Evolutionary conservation across 345 rosid species (phyloP).

Genomic region (Populus simonii): DNA sequence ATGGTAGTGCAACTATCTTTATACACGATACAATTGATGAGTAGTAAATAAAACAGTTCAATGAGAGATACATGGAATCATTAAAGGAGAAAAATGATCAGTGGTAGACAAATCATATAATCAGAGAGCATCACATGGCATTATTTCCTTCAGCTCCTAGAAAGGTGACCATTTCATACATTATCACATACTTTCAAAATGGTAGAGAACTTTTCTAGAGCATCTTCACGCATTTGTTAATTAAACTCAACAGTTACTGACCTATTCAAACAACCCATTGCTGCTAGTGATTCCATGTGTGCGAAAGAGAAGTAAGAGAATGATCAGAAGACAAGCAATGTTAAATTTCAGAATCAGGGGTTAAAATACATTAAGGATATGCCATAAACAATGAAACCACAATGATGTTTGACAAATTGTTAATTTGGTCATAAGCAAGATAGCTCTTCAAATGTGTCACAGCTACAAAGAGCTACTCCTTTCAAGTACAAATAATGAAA

Average conservation of each 20-base stretch:
- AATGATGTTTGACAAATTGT: neutral
- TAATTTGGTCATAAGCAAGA: neutral
- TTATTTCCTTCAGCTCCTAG: neutral
- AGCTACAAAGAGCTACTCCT: neutral
- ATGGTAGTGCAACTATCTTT: neutral
- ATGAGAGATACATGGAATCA: neutral
- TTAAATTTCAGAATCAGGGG: neutral
- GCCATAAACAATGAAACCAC: neutral
- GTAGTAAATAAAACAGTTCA: neutral
- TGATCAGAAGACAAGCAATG: neutral
- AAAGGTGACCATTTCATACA: neutral
- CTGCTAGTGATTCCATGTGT: neutral
- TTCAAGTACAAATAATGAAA: neutral
- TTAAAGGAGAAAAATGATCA: neutral
- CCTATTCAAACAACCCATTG: neutral
- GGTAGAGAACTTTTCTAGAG: neutral
- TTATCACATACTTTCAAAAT: neutral
- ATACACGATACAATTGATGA: neutral
- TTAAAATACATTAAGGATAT: neutral
- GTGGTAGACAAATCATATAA: neutral
- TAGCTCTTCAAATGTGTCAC: neutral
- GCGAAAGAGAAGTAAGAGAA: neutral
- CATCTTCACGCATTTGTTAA: neutral
- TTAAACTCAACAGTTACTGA: neutral
- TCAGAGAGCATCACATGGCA: neutral